Percentiles rank a stretch among this genome's conserved stretches.
These are phyloP conservation scores for Spizellomyces sp. DNA, from an alignment of 192 early-diverging fungal genomes.

Conservation along the genomic window DNA sequence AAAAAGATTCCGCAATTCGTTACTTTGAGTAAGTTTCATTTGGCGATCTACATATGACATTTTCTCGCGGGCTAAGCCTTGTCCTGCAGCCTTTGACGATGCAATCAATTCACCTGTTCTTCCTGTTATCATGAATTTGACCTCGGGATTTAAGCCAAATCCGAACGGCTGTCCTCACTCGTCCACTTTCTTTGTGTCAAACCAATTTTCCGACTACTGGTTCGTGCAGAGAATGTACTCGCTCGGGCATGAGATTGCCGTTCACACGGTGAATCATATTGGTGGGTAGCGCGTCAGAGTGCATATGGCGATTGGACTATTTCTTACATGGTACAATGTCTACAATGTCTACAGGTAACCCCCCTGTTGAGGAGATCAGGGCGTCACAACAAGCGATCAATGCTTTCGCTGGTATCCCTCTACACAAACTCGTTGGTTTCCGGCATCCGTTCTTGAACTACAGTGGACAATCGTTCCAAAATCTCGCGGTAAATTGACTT, in stretches of 20 bases:
- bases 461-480: conserved; percentile 21
- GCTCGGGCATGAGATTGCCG: conserved; percentile 65
- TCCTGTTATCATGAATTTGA: conserved; percentile 11
- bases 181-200: conserved; percentile 64
- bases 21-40: conserved; percentile 20
- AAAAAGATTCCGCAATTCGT: conserved; percentile 34
- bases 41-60: neutral
- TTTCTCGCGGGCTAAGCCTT: neutral
- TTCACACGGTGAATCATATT: conserved; percentile 57
- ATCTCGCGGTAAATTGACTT: neutral
- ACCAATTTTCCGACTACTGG: conserved; percentile 62
- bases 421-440: conserved; percentile 34
- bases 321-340: no score
- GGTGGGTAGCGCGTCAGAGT: conserved; percentile 19
- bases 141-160: conserved; percentile 32
- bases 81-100: conserved; percentile 58
- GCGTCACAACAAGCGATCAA: conserved; percentile 24
- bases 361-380: conserved; percentile 18
- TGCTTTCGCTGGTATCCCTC: conserved; percentile 36
- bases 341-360: neutral
- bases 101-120: conserved; percentile 44
- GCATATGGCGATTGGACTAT: neutral
- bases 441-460: conserved; percentile 40
- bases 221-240: conserved; percentile 65
- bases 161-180: conserved; percentile 63